Evolutionary conservation across 2,329 filamentous ascomycete species (phyloP).

Genomic region (Nigrospora oryzae): DNA sequence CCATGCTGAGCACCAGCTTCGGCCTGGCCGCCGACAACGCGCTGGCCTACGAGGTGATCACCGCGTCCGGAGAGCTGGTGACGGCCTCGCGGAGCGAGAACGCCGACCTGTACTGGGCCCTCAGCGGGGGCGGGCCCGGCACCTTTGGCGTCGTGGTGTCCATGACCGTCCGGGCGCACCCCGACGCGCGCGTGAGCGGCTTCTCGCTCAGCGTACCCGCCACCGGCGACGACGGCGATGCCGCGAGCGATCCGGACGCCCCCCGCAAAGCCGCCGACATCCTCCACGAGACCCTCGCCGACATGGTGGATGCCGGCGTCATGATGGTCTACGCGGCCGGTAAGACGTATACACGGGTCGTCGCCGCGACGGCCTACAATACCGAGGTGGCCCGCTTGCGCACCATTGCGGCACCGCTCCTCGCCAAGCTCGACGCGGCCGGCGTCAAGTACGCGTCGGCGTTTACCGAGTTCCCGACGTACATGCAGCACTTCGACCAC

Average conservation of each 20-base stretch:
- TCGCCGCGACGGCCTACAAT: conserved; percentile 17
- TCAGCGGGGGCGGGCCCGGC: conserved; percentile 38
- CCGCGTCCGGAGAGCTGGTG: conserved; percentile 16
- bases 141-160: conserved; percentile 37
- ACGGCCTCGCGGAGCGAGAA: conserved; percentile 31
- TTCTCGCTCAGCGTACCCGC: conserved; percentile 22
- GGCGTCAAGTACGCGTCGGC: conserved; percentile 10
- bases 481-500: conserved; percentile 22
- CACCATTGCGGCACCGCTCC: conserved; percentile 16
- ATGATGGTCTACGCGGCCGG: conserved; percentile 13
- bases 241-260: no score
- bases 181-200: conserved; percentile 10
- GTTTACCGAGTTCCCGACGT: conserved; percentile 17
- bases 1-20: conserved; percentile 39
- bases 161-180: conserved; percentile 13
- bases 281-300: conserved; percentile 13
- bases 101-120: conserved; percentile 44
- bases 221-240: no score
- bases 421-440: conserved; percentile 11
- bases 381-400: conserved; percentile 13
- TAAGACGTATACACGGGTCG: conserved; percentile 9
- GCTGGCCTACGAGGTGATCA: conserved; percentile 36
- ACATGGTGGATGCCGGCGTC: conserved; percentile 12
- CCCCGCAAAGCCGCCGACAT: conserved; percentile 1
- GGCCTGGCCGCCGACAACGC: conserved; percentile 54